Percentiles rank a stretch among this genome's conserved stretches.
Evolutionary conservation across 2,329 filamentous ascomycete genomes (phyloP).

Genomic region (Talaromyces marneffei): DNA sequence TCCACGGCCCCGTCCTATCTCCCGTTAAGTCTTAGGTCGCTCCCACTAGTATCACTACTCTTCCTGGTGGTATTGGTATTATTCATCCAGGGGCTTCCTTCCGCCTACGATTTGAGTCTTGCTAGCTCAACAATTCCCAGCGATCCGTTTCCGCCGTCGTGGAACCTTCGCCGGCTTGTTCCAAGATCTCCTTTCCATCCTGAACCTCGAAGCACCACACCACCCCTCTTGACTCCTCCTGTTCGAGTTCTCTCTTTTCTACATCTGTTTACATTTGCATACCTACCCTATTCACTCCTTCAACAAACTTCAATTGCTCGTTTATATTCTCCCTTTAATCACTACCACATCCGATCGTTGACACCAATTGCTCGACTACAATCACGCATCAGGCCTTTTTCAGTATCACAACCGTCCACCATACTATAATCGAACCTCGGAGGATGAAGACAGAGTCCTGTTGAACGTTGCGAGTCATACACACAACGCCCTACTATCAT

Average conservation of each 20-base stretch:
- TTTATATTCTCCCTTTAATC: constrained; percentile 4
- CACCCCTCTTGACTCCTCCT: constrained; percentile 10
- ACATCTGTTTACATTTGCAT: not conserved
- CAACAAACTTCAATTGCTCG: not conserved
- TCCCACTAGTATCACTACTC: constrained; percentile 8
- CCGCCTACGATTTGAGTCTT: constrained; percentile 3
- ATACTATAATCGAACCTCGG: not conserved
- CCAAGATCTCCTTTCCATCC: constrained; percentile 13
- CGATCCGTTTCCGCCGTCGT: constrained; percentile 15
- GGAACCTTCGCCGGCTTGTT: constrained; percentile 13
- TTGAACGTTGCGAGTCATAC: constrained; percentile 10
- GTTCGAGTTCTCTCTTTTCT: constrained; percentile 4
- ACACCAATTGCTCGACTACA: not conserved
- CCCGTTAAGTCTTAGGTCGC: constrained; percentile 12
- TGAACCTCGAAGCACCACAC: constrained; percentile 5
- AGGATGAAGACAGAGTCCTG: constrained; percentile 14
- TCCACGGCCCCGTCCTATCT: constrained; percentile 22
- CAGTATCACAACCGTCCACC: not conserved
- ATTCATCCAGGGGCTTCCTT: constrained; percentile 14
- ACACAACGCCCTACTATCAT: constrained; percentile 4
- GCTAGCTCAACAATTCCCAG: constrained; percentile 9
- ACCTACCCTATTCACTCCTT: constrained; percentile 6
- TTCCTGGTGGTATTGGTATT: constrained; percentile 3
- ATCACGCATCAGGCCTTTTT: not conserved
- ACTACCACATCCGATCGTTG: not conserved